Conservation (phyloP, 2,329 filamentous ascomycete species). For the Didymosphaeria variabile region DNA sequence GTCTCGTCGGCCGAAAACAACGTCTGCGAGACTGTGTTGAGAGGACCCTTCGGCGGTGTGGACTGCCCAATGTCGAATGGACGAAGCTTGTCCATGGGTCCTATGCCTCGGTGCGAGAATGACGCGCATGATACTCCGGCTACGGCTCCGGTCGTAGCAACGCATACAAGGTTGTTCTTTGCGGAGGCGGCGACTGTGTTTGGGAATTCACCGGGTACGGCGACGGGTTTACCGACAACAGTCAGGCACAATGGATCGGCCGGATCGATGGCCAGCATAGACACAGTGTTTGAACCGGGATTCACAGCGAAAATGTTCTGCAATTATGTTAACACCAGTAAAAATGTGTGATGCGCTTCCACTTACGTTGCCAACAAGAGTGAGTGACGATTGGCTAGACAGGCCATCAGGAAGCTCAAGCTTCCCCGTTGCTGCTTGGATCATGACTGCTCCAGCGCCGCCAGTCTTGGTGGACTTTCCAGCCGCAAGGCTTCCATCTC, state of each 20-base stretch:
- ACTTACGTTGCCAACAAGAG: slow-evolving; percentile 63
- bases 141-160: slow-evolving; percentile 46
- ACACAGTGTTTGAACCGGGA: slow-evolving; percentile 51
- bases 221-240: slow-evolving; percentile 44
- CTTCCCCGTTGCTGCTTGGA: slow-evolving; percentile 49
- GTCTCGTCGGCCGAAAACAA: slow-evolving; percentile 67
- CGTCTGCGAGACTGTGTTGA: slow-evolving; percentile 67
- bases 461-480: slow-evolving; percentile 57
- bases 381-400: slow-evolving; percentile 60
- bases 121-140: slow-evolving; percentile 50
- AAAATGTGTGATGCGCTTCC: neutral
- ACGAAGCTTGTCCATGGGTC: slow-evolving; percentile 45
- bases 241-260: slow-evolving; percentile 41
- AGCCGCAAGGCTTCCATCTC: slow-evolving; percentile 57
- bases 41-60: slow-evolving; percentile 66
- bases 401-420: slow-evolving; percentile 60
- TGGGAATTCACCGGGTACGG: slow-evolving; percentile 50
- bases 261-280: slow-evolving; percentile 48
- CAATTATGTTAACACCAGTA: slow-evolving; percentile 21
- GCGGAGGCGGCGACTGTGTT: slow-evolving; percentile 50
- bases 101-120: slow-evolving; percentile 40
- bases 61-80: slow-evolving; percentile 62
- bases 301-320: slow-evolving; percentile 65
- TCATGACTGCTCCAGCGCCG: slow-evolving; percentile 55
- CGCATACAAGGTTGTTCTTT: slow-evolving; percentile 50